These are phyloP conservation scores for Aspergillus spinulosporus DNA, from an alignment of 2,329 filamentous ascomycete species.

Conservation along the genomic window DNA sequence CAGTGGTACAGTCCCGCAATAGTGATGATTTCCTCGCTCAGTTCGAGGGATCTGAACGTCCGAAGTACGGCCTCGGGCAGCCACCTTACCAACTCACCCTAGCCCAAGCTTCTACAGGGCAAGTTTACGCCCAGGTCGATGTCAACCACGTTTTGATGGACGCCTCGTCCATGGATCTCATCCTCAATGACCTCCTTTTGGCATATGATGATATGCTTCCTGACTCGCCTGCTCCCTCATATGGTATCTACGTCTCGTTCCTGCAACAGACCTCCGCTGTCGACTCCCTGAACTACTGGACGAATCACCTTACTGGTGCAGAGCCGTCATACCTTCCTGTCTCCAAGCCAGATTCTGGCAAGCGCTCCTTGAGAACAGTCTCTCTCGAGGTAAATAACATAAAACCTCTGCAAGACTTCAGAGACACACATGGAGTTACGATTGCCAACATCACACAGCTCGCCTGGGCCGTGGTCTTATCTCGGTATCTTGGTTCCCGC, in stretches of 20 bases:
- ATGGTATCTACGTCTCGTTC: constrained; percentile 6
- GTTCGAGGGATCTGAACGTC: neutral
- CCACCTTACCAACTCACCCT: constrained; percentile 7
- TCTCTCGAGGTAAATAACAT: neutral
- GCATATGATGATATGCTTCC: constrained; percentile 5
- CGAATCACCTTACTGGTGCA: neutral
- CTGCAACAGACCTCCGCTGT: neutral
- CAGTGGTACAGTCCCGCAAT: neutral
- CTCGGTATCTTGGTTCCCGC: constrained; percentile 1
- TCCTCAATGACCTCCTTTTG: constrained; percentile 3
- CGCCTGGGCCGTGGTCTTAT: constrained; percentile 8
- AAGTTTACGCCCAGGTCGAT: constrained; percentile 5
- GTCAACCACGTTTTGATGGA: constrained; percentile 14
- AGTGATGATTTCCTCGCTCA: neutral
- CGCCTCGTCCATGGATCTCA: constrained; percentile 7
- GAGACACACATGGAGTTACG: constrained; percentile 4
- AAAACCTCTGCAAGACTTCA: neutral
- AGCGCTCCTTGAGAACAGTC: neutral
- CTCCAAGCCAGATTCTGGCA: neutral
- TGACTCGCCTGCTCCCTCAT: neutral
- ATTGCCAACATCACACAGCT: constrained; percentile 9
- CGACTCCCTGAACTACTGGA: constrained; percentile 5
- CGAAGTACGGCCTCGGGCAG: neutral
- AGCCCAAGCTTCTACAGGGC: neutral
- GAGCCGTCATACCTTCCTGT: constrained; percentile 3